Conservation (phyloP, 2,329 filamentous ascomycete genomes). For the Parastagonospora nodorum region DNA sequence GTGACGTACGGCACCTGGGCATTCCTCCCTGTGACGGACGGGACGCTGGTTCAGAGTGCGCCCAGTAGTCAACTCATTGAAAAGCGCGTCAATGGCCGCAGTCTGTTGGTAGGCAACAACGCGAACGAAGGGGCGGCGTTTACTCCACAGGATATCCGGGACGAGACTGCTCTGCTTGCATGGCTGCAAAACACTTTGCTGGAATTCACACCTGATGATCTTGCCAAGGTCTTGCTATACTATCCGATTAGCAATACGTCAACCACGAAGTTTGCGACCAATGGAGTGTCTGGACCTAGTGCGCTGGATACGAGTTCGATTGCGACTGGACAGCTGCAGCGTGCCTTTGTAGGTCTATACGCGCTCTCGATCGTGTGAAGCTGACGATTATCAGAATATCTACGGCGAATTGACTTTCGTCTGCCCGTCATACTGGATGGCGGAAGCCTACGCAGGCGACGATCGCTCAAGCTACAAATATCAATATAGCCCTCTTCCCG, state of each 20-base stretch:
- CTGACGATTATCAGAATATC: constrained; percentile 47
- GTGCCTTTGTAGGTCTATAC: constrained; percentile 32
- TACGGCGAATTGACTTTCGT: constrained; percentile 61
- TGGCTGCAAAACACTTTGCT: constrained; percentile 54
- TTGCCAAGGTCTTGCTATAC: constrained; percentile 46
- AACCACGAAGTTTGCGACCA: constrained; percentile 33
- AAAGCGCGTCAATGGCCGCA: constrained; percentile 46
- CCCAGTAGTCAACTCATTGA: constrained; percentile 46
- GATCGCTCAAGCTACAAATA: constrained; percentile 16
- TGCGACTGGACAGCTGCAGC: constrained; percentile 60
- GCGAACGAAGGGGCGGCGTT: constrained; percentile 58
- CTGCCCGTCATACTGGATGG: constrained; percentile 63
- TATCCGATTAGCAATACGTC: constrained; percentile 40
- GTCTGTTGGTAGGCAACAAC: constrained; percentile 50
- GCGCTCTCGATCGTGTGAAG: background rate
- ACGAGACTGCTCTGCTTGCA: constrained; percentile 44
- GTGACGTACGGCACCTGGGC: constrained; percentile 49
- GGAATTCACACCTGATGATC: constrained; percentile 34
- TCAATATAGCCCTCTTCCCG: constrained; percentile 24
- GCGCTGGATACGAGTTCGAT: constrained; percentile 58
- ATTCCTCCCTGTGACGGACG: constrained; percentile 53
- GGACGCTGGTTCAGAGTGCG: constrained; percentile 43
- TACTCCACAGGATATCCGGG: constrained; percentile 50
- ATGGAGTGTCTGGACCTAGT: constrained; percentile 45
- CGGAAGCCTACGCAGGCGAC: constrained; percentile 48